A percentile compares a stretch with the other conserved stretches of the same genome.
Evolutionary conservation across 345 rosid genomes (phyloP).

Genomic region (Crucihimalaya himalaica): DNA sequence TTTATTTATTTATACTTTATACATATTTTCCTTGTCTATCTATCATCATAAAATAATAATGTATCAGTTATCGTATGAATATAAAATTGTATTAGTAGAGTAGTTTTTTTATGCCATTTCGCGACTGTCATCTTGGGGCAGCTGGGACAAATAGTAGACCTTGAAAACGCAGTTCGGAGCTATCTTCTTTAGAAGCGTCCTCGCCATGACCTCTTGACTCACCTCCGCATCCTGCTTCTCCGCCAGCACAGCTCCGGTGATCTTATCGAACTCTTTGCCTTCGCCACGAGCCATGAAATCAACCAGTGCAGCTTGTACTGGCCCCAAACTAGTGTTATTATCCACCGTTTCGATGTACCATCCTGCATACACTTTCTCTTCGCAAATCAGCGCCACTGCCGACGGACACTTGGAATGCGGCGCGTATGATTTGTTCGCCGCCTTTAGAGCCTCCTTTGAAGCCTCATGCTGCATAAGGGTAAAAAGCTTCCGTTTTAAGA

Average conservation of each 20-base stretch:
- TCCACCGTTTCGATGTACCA: constrained; percentile 76
- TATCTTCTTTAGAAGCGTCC: constrained; percentile 51
- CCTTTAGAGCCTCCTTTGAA: constrained; percentile 64
- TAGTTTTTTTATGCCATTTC: no score
- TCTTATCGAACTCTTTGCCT: constrained; percentile 61
- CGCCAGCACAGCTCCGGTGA: constrained; percentile 60
- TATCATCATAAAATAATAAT: no score
- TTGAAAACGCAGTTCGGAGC: constrained; percentile 49
- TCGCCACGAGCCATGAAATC: constrained; percentile 54
- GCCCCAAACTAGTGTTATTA: constrained; percentile 73
- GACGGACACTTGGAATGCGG: constrained; percentile 81
- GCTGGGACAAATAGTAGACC: constrained; percentile 51
- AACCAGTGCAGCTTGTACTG: constrained; percentile 80
- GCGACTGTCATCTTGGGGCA: background rate
- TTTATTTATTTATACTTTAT: no score
- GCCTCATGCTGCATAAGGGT: no score
- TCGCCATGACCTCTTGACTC: constrained; percentile 57
- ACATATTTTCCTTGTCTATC: no score
- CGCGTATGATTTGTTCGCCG: constrained; percentile 72
- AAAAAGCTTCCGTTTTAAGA: no score
- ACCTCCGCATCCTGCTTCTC: constrained; percentile 63
- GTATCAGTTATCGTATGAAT: no score
- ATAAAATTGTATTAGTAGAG: no score
- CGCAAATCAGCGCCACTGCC: constrained; percentile 58
- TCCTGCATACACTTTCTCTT: constrained; percentile 62